A percentile compares a stretch with the other conserved stretches of the same genome.
These are phyloP conservation scores for Nakazawaea peltata DNA, from an alignment of 805 yeast species.

Conservation along the genomic window DNA sequence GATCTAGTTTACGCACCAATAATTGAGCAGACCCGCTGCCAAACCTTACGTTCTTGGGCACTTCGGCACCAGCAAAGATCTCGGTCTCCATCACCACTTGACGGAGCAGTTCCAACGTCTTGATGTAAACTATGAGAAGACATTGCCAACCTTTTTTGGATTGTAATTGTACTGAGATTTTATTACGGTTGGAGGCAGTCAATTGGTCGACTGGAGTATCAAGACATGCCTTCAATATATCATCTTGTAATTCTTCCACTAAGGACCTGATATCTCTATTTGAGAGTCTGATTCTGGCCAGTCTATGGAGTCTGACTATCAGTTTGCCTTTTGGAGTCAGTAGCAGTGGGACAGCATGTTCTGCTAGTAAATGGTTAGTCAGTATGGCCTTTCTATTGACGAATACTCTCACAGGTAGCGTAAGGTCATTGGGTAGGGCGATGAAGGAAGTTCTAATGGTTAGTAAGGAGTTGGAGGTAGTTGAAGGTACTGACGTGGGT, in stretches of 20 bases:
- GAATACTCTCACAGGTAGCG: constrained; percentile 6
- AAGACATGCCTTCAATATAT: constrained; percentile 3
- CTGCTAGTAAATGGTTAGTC: constrained; percentile 4
- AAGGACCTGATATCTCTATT: constrained; percentile 8
- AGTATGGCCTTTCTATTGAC: constrained; percentile 10
- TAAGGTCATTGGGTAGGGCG: constrained; percentile 1
- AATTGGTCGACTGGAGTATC: constrained; percentile 7
- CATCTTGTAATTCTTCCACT: constrained; percentile 3
- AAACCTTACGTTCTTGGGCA: no score
- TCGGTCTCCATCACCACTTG: neutral
- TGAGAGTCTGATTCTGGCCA: constrained; percentile 6
- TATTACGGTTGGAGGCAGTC: neutral
- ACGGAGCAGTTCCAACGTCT: constrained; percentile 3
- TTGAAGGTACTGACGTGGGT: no score
- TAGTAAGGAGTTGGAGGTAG: neutral
- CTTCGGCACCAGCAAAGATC: no score
- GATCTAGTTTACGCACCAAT: no score
- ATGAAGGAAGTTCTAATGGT: constrained; percentile 9
- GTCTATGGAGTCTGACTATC: constrained; percentile 6
- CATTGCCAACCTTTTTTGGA: constrained; percentile 10
- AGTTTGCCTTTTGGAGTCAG: constrained; percentile 6
- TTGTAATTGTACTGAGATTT: constrained; percentile 2
- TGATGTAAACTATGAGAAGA: constrained; percentile 1
- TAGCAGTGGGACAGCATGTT: constrained; percentile 7
- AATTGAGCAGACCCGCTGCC: constrained; percentile 7